Evolutionary conservation across 164 flowering plant genomes (phyloP), one percentile per base, ranked within the genome.

Genomic region (Aristolochia contorta): DNA sequence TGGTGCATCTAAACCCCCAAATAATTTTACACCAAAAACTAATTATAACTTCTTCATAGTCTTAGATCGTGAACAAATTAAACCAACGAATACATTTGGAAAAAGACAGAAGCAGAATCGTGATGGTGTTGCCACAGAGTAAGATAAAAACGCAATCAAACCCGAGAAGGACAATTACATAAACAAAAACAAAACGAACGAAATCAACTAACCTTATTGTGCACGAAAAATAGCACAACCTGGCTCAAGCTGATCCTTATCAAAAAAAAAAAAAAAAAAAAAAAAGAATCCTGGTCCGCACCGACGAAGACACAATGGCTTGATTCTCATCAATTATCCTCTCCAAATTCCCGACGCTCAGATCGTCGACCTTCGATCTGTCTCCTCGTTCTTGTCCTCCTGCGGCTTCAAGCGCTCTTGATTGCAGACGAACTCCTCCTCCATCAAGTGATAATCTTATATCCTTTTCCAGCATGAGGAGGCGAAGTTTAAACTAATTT

Each of bases 171-270:
- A 22, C 24, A 25, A 23, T n/a, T 18, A 16, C 12, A 13, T 20
- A 3, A 58, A 12, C 15, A 22, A 58, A 58, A 12, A 20, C 30
- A 43, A 58, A 13, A 19, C 43, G 32, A 41, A 58, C 19, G 14
- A 13, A 47, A 41, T 5, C 19, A 32, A 50, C 43, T 48, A 1
- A 69, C 79, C 79, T 75, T 76, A 52, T 70, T 72, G 33, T 76
- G 79, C 79, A 76, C 72, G 22, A 72, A 67, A n/a, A 21, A 75
- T 75, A 9, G 76, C 61, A 51, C 79, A 75, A 4, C 79, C 79
- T 20, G 80, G 80, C 60, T 76, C 77, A 16, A 76, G 62, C 64
- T 76, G 79, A 64, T 77, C 79, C 66, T 76, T 76, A 59, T 76
- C 77, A 47, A 76, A 77, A 30, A 76, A 73, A 3, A 69, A 68